These are phyloP conservation scores for Raffaelea albimanens DNA, from an alignment of 2,329 filamentous ascomycete genomes.

Conservation along the genomic window DNA sequence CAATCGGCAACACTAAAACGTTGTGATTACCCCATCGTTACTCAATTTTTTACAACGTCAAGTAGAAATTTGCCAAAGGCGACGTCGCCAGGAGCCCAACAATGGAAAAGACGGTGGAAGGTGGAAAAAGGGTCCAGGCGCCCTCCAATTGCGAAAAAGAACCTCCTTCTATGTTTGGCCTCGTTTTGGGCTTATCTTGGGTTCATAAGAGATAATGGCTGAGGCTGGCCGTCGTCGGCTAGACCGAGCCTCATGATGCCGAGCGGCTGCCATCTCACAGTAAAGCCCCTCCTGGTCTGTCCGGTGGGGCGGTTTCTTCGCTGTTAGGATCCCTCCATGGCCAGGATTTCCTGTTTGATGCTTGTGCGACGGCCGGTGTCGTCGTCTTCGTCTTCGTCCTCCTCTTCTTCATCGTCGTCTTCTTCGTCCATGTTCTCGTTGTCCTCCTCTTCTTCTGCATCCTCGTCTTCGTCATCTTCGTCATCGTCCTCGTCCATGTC, in stretches of 20 bases:
- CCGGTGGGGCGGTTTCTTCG: too few species aligned
- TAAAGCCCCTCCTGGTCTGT: too few species aligned
- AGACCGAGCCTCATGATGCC: too few species aligned
- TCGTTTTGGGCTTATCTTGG: too few species aligned
- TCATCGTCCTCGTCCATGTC: conserved; percentile 1
- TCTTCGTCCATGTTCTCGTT: neutral
- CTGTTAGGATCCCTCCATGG: neutral
- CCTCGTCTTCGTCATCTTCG: conserved; percentile 4
- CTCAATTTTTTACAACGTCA: neutral
- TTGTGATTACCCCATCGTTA: conserved; percentile 10
- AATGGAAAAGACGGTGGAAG: too few species aligned
- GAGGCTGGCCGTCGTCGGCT: too few species aligned
- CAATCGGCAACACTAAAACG: neutral
- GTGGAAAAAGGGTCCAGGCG: too few species aligned
- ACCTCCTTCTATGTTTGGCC: too few species aligned
- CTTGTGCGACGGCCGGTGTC: neutral
- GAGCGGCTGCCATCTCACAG: too few species aligned
- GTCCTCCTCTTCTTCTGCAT: conserved; percentile 3
- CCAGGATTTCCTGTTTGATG: neutral
- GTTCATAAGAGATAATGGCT: too few species aligned
- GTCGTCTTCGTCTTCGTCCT: neutral
- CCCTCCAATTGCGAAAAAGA: too few species aligned
- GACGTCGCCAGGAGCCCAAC: too few species aligned
- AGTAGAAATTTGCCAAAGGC: neutral
- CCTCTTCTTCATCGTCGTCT: neutral